These are phyloP conservation scores for Coniochaeta prunicola DNA, from an alignment of 2,329 filamentous ascomycete genomes.

Conservation along the genomic window DNA sequence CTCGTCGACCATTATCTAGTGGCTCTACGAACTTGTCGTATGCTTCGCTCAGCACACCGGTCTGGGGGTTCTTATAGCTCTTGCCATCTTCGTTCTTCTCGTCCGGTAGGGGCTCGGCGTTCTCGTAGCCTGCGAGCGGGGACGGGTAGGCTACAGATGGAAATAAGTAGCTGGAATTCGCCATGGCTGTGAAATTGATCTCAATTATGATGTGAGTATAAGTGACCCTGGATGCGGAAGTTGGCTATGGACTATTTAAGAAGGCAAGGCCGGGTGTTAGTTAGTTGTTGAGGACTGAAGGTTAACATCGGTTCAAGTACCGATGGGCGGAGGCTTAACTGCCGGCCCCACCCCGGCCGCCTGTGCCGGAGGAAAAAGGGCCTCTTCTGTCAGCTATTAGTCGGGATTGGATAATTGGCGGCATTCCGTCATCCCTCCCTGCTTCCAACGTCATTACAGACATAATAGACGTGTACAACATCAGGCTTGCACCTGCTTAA, in stretches of 20 bases:
- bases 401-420: neutral
- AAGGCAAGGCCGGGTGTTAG: neutral
- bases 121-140: conserved; percentile 50
- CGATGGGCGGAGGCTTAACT: neutral
- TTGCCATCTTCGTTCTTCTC: conserved; percentile 68
- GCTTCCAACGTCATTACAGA: neutral
- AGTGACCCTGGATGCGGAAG: too few species aligned
- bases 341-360: neutral
- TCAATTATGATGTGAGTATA: too few species aligned
- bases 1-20: conserved; percentile 55
- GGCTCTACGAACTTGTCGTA: conserved; percentile 66
- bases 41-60: conserved; percentile 53
- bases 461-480: too few species aligned
- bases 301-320: neutral
- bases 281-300: neutral
- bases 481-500: neutral
- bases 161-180: neutral
- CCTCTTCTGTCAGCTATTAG: neutral
- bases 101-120: conserved; percentile 44
- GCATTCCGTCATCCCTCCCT: neutral
- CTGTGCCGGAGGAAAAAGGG: neutral
- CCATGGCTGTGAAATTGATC: too few species aligned
- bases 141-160: conserved; percentile 36
- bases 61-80: conserved; percentile 61
- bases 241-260: neutral